Evolutionary conservation across 441 rosid genomes (phyloP), one percentile per base, ranked within the genome.

Genomic region (Rhodomyrtus psidioides): DNA sequence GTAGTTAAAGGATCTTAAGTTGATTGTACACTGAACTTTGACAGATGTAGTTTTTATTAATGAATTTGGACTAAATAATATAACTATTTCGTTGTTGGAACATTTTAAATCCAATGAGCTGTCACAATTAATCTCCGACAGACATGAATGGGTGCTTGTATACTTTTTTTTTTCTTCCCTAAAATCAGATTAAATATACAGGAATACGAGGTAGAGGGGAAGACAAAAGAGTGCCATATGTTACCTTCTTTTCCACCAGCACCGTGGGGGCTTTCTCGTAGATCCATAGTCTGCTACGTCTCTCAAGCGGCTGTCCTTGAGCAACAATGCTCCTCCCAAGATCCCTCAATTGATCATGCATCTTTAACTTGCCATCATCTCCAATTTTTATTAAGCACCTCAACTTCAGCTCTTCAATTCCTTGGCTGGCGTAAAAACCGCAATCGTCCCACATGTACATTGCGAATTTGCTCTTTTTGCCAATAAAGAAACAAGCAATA

Each of bases 391-490:
- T 9, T 9, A 56, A 56, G 6, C 59, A 56, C 59, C 27, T 56
- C 27, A 24, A 21, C 59, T 56, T 56, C 59, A 56, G 24, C 27
- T 56, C 27, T 23, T 56, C 2, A 24, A 24, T 24, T 56, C 59
- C 4, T 24, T 1, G 27, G 24, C 5, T 56, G 9, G 27, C 2
- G 9, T 24, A 56, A 4, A 24, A 56, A 6, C 27, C 59, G 12
- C 14, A 24, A 0, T 23, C 27, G 2, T 56, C 5, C 27, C 14
- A 56, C 59, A 56, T 56, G 27, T 21, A 55, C 46, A 42, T 6
- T 0, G 12, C 1, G 5, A 21, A 55, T 4, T 2, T 3, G 0
- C 24, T 55, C 26, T 55, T 10, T 55, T 24, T 10, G 1, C 60
- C 28, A 57, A 57, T 10, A 1, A 26, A 12, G 7, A 57, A 57